Base-by-base conservation (phyloP, 2,329 filamentous ascomycete species). In the Arthrobotrys conoides region DNA sequence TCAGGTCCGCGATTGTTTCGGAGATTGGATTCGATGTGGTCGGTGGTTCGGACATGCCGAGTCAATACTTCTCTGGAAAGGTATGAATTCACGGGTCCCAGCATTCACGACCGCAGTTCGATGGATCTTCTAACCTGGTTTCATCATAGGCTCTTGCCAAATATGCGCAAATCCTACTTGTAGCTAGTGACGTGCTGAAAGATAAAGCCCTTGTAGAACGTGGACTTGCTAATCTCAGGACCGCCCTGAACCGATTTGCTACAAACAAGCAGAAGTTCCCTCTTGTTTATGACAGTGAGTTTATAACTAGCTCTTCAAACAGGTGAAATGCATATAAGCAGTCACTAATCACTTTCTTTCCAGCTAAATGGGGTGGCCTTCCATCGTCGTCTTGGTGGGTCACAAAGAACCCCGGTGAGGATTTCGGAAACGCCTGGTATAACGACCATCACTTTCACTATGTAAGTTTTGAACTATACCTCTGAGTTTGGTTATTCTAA, bases 1-100 rank as follows among this genome's bases (percentile, higher is more conserved):
- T 86, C 1, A 91, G 96, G 71, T 85, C 86, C 41, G 86, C 87
- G 0, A 86, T 90, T 8, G 92, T 93, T 0, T 88, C 87, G 20
- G 96, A 99, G 83, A 86, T 97, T 0, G 88, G 57, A n/a, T 77
- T 89, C 0, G 91, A 96, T 84, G 88, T 94, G 83, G 93, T 97
- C 84, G 84, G 86, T n/a, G 86, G 86, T 0, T 91, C 96, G 82
- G 90, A 90, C 4, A 86, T 93, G 41, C 89, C 95, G 83, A 97
- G 93, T 44, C 94, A 97, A 90, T 98, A 98, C 84, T 97, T 91
- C 84, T 92, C 92, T 81, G 96, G 96, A 81, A 98, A 95, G 87
- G 91, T 88, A 77, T 81, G 84, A 77, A n/a, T 14, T 6, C 20
- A 24, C 10, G 20, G 24, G 12, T n/a, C n/a, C n/a, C n/a, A n/a